These are phyloP conservation scores for Hirsutella thompsonii DNA, from an alignment of 2,329 filamentous ascomycete genomes.

Conservation along the genomic window DNA sequence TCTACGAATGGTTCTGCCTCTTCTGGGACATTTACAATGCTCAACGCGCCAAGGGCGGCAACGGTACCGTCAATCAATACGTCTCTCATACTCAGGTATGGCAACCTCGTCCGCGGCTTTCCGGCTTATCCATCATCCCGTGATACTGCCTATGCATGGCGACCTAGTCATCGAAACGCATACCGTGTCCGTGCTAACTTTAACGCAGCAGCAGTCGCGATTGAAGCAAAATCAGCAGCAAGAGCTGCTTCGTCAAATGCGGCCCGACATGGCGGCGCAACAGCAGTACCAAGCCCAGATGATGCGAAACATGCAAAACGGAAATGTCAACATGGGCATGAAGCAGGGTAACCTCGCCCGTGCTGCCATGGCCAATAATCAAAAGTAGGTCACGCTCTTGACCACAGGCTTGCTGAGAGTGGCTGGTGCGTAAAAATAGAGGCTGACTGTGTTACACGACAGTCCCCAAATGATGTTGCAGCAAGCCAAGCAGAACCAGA, in stretches of 20 bases:
- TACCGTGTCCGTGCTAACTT: background rate
- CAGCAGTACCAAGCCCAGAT: conserved; percentile 47
- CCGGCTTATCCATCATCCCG: conserved; percentile 3
- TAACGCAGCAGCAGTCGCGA: conserved; percentile 48
- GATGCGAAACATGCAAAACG: conserved; percentile 56
- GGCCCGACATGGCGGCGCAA: conserved; percentile 44
- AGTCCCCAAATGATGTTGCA: conserved; percentile 63
- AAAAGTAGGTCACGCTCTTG: conserved; percentile 40
- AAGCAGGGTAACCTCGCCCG: conserved; percentile 54
- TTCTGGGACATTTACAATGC: conserved; percentile 95
- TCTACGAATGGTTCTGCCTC: conserved; percentile 95
- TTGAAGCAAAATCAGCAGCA: conserved; percentile 66
- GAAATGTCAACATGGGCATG: conserved; percentile 42
- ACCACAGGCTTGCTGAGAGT: background rate
- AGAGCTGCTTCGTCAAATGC: conserved; percentile 62
- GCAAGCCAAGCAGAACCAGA: conserved; percentile 62
- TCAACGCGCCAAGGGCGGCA: conserved; percentile 57
- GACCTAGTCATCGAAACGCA: conserved; percentile 4
- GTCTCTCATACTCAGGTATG: conserved; percentile 71
- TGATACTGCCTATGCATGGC: background rate
- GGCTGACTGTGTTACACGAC: conserved; percentile 1
- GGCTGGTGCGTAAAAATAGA: background rate
- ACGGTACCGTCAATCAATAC: conserved; percentile 57
- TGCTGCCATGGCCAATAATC: conserved; percentile 67
- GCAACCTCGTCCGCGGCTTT: background rate